Base-by-base conservation (phyloP, 2,329 filamentous ascomycete species). In the Lasiodiplodia gonubiensis region DNA sequence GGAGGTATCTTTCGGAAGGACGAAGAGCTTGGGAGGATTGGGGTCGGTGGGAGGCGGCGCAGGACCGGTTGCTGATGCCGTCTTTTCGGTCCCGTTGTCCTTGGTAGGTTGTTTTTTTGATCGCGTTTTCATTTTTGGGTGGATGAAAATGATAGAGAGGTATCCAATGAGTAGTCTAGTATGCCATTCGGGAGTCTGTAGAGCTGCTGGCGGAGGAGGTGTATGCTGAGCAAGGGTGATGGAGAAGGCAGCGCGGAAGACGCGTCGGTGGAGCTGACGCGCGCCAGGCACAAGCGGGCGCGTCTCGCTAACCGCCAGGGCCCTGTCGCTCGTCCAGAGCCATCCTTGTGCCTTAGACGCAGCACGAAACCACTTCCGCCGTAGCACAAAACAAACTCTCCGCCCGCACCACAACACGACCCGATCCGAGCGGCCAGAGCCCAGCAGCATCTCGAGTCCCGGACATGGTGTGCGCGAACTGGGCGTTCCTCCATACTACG, bases 1-100 rank as follows among this genome's bases (percentile, higher is more conserved):
- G 16, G 85, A 86, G 3, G 81, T 77, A 51, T 83, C 75, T 68
- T 83, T 82, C 2, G 88, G 88, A 0, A 90, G 77, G 16, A 90
- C 81, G 71, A 89, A 86, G 10, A 87, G 79, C 70, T 84, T 86
- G 3, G 82, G 82, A 14, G 82, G 82, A 68, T 81, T 80, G 2
- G 73, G 65, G 53, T 77, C 78, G 69, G 74, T 76, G 30, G 77
- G 69, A 16, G 76, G 75, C 3, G 84, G 75, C 25, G 74, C 68
- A 14, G 66, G 49, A 16, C 49, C 51, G 21, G 55, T 12, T 35
- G 65, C 23, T 37, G 46, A 48, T 42, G 55, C 33, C 30, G 49
- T 11, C 33, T 55, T 55, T 30, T 46, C 55, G 18, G 49, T 27
- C 12, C 23, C 54, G 8, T 49, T 16, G 14, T 69, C 33, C 23